Percentiles rank a stretch among this genome's conserved stretches.
Evolutionary conservation across 202 grass and related monocot genomes (phyloP).

Genomic region (Panicum hallii): DNA sequence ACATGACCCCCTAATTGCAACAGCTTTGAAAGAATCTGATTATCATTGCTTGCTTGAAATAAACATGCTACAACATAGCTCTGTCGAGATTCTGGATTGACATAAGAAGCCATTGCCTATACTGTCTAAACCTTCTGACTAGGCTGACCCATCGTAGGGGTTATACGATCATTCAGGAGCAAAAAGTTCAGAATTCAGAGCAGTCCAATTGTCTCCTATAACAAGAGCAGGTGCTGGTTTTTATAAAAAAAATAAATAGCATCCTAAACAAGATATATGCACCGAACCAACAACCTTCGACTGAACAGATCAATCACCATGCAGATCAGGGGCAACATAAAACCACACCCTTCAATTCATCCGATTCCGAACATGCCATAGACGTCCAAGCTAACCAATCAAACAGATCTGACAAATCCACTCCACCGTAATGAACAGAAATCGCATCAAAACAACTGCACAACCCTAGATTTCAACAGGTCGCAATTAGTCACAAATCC

Average conservation of each 20-base stretch:
- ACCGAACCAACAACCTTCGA: not conserved
- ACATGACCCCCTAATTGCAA: not conserved
- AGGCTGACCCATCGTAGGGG: not conserved
- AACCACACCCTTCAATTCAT: conserved; percentile 15
- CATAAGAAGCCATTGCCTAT: not conserved
- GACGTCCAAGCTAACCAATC: not conserved
- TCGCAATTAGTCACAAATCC: not conserved
- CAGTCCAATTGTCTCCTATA: not conserved
- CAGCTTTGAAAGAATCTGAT: not conserved
- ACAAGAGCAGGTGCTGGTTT: not conserved
- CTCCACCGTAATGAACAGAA: not conserved
- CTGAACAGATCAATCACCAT: conserved; percentile 2
- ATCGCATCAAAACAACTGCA: not conserved
- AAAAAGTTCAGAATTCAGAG: not conserved
- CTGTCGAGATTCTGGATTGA: not conserved
- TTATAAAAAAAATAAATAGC: not conserved
- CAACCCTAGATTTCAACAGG: not conserved
- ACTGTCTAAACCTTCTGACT: not conserved
- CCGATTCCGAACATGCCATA: not conserved
- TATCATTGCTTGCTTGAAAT: not conserved
- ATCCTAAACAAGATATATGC: not conserved
- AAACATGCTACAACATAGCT: not conserved
- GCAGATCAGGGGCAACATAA: not conserved
- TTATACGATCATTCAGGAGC: no score
- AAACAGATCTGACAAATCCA: not conserved